Conservation (phyloP, 2,329 filamentous ascomycete species). For the Nothophaeocryptopus gaeumannii region DNA sequence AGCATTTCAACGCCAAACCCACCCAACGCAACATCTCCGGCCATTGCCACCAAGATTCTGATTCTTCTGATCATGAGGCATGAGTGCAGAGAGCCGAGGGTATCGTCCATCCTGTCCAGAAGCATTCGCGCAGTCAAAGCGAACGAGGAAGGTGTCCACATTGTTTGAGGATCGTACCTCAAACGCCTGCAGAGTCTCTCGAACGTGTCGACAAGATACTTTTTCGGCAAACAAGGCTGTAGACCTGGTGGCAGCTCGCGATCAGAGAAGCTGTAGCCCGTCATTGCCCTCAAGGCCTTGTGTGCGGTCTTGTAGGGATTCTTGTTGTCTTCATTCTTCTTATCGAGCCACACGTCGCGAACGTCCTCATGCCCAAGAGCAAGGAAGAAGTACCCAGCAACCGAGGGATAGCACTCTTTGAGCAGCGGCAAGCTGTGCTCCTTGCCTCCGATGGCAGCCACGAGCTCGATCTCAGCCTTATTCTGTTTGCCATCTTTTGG, state of each 20-base stretch:
- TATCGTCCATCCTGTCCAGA: slow-evolving; percentile 75
- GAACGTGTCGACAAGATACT: slow-evolving; percentile 71
- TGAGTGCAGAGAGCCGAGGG: slow-evolving; percentile 80
- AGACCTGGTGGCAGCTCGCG: slow-evolving; percentile 70
- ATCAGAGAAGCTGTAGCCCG: slow-evolving; percentile 62
- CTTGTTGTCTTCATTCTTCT: too few relatives aligned
- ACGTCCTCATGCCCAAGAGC: slow-evolving; percentile 71
- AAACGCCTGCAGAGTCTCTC: slow-evolving; percentile 73
- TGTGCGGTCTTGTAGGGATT: slow-evolving; percentile 58
- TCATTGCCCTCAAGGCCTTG: slow-evolving; percentile 67
- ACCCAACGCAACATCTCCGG: slow-evolving; percentile 67
- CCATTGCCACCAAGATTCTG: slow-evolving; percentile 73
- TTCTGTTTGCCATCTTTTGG: slow-evolving; percentile 34
- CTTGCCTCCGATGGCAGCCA: slow-evolving; percentile 58
- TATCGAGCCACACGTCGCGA: slow-evolving; percentile 54
- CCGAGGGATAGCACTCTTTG: slow-evolving; percentile 69
- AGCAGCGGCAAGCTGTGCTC: slow-evolving; percentile 59
- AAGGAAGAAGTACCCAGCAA: slow-evolving; percentile 72
- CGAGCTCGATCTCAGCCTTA: slow-evolving; percentile 12
- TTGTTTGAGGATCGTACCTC: slow-evolving; percentile 56
- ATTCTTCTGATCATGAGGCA: slow-evolving; percentile 85
- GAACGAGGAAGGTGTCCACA: slow-evolving; percentile 31
- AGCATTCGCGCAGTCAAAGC: slow-evolving; percentile 61
- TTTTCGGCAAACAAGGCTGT: slow-evolving; percentile 81
- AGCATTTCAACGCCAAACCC: slow-evolving; percentile 90